Evolutionary conservation across 352 stramenopile species (phyloP), one percentile per base, ranked within the genome.

Genomic region (Phytopythium helicoides): DNA sequence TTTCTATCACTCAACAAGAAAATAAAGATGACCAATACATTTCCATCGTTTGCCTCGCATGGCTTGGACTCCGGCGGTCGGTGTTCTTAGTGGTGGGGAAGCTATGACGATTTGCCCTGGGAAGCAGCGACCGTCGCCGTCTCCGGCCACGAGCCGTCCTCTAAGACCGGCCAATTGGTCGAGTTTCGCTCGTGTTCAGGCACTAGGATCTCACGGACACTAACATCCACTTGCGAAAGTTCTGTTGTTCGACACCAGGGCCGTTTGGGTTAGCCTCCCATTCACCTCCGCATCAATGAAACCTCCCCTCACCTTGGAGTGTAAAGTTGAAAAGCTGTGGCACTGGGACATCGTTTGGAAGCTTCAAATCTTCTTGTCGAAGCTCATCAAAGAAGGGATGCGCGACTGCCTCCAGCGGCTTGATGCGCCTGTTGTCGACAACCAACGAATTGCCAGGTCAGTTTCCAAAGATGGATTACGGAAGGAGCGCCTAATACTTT

Each of bases 321-420:
- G 93, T 97, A 74, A 98, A 98, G 75, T 98, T 95, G 79, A 98
- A 98, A 12, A 98, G 68, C 41, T 86, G 76, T 1, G 89, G 87
- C 14, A 92, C 62, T 0, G 84, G 59, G n/a, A 73, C 66, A 34
- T 94, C 77, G 54, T 95, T 86, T 22, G 96, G 96, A 21, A 99
- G 68, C 36, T 68, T 71, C 26, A 94, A 54, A 35, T 66, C 62
- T 54, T 89, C 73, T 60, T 96, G 71, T 40, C 96, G 80, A 23
- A 99, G 76, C 62, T 99, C 97, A 61, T 99, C 96, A 63, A 99
- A 99, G 66, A 99, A 99, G 18, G 91, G 73, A 72, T 99, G 97
- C 4, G 87, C 88, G 47, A 87, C 73, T 19, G 91, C 91, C 54
- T 96, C 79, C 33, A 95, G 55, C n/a, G 89, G 83, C 60, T 86